These are phyloP conservation scores for Diplosphaera chodatii DNA, from an alignment of 139 green algal genomes.

Conservation along the genomic window DNA sequence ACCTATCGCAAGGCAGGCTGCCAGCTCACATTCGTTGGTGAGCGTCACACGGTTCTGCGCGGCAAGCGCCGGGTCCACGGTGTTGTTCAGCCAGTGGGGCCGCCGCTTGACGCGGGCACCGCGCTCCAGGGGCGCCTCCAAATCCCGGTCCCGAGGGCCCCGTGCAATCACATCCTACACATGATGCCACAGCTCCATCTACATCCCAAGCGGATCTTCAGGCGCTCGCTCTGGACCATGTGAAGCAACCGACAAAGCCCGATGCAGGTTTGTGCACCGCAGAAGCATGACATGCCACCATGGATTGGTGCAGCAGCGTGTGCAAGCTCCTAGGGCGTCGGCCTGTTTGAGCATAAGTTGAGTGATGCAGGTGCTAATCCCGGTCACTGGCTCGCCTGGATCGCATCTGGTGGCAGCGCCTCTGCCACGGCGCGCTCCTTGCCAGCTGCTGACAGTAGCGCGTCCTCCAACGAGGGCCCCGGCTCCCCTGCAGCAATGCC, in stretches of 20 bases:
- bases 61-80: constrained; percentile 24
- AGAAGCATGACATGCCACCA: too few species aligned
- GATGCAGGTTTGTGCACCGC: too few species aligned
- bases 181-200: too few species aligned
- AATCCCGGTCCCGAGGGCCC: background rate
- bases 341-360: too few species aligned
- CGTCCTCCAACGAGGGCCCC: constrained; percentile 24
- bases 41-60: background rate
- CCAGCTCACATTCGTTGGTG: background rate
- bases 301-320: too few species aligned
- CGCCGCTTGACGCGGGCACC: constrained; percentile 27
- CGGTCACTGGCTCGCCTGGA: too few species aligned
- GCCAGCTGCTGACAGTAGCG: constrained; percentile 21
- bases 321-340: too few species aligned
- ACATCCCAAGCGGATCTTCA: too few species aligned
- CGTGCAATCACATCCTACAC: background rate
- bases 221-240: too few species aligned
- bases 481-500: constrained; percentile 4
- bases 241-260: too few species aligned
- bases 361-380: too few species aligned
- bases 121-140: constrained; percentile 11
- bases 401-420: constrained; percentile 40
- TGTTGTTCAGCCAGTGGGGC: constrained; percentile 42
- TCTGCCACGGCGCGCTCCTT: constrained; percentile 28
- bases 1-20: background rate